Conservation (phyloP, 1,284 basidiomycete genomes). For the Boletus smithii region DNA sequence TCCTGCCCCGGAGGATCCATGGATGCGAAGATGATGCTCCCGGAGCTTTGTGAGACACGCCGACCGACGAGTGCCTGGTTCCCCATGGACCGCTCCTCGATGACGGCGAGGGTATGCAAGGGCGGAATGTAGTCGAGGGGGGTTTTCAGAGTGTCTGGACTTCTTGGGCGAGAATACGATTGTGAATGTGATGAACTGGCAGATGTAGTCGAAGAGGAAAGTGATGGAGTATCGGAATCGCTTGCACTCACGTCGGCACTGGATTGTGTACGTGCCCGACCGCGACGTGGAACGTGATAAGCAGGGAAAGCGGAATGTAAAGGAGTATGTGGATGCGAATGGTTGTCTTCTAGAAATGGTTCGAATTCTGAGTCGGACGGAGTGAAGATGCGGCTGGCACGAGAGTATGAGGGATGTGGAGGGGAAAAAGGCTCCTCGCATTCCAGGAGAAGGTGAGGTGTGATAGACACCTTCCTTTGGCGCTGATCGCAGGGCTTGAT, state of each 20-base stretch:
- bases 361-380: conserved; percentile 39
- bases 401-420: conserved; percentile 19
- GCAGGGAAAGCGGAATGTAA: conserved; percentile 15
- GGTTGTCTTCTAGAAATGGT: conserved; percentile 30
- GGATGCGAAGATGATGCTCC: conserved; percentile 27
- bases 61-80: background rate
- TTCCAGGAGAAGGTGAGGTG: conserved; percentile 31
- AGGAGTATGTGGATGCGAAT: conserved; percentile 24
- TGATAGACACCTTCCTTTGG: conserved; percentile 6
- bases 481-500: conserved; percentile 6
- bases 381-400: conserved; percentile 11
- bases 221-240: conserved; percentile 45
- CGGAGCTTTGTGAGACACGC: conserved; percentile 21
- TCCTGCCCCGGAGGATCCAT: conserved; percentile 13
- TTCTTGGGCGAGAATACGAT: conserved; percentile 36
- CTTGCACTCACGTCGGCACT: conserved; percentile 31
- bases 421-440: conserved; percentile 33
- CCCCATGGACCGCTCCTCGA: conserved; percentile 23
- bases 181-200: conserved; percentile 40
- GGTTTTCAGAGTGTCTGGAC: conserved; percentile 32
- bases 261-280: conserved; percentile 24
- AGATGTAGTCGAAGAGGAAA: conserved; percentile 41
- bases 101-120: conserved; percentile 25
- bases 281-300: conserved; percentile 28
- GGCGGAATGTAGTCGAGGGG: conserved; percentile 22